phyloP scores from a whole-genome alignment of 441 rosid genomes.

The Euphorbia celastroides region DNA sequence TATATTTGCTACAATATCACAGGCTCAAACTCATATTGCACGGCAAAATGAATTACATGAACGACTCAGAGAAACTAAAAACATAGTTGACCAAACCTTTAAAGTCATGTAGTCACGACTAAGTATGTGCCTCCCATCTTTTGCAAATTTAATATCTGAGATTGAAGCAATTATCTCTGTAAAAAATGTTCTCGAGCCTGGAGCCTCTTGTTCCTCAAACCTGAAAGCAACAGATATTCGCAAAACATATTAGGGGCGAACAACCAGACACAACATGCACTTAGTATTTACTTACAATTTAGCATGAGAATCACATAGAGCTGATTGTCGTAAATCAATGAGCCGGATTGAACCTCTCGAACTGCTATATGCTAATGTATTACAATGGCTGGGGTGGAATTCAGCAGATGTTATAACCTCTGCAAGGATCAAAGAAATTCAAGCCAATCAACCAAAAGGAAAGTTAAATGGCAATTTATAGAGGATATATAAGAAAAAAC shows the following conservation, averaged over 20 bases:
- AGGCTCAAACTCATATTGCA: too few species aligned
- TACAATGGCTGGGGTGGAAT: conserved; percentile 66
- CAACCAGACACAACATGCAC: too few species aligned
- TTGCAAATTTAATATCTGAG: conserved; percentile 59
- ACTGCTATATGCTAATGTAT: conserved; percentile 65
- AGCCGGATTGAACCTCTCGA: conserved; percentile 67
- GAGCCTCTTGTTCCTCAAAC: too few species aligned
- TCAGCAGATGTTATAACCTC: conserved; percentile 76
- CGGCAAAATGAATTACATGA: too few species aligned
- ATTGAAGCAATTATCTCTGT: conserved; percentile 61
- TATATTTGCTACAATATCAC: too few species aligned
- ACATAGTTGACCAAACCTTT: too few species aligned
- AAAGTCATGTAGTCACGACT: conserved; percentile 70
- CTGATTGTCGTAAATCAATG: conserved; percentile 71
- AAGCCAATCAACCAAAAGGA: background rate
- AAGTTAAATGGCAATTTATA: background rate
- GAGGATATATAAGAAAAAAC: background rate
- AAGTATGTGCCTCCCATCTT: conserved; percentile 51
- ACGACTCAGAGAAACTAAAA: too few species aligned
- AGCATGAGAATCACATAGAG: conserved; percentile 53
- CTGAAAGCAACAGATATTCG: too few species aligned
- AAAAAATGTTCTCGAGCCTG: conserved; percentile 52
- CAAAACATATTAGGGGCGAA: too few species aligned
- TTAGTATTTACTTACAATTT: conserved; percentile 66
- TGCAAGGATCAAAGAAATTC: conserved; percentile 30